phyloP scores from a whole-genome alignment of 495 filamentous ascomycete genomes.

The Aspergillus bertholletiae region DNA sequence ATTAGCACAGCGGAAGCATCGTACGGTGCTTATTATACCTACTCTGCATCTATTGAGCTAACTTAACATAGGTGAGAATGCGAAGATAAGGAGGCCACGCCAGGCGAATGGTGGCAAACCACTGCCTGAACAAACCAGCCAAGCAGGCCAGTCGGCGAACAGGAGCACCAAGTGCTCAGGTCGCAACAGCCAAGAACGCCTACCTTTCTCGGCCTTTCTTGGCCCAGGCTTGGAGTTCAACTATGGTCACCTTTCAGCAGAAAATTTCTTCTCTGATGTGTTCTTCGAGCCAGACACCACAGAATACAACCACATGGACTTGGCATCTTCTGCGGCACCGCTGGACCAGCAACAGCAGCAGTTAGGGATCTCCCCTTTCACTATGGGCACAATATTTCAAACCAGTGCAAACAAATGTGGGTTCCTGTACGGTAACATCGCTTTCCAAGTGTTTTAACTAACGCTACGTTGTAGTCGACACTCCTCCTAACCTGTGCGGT shows the following conservation, averaged over 20 bases:
- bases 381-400: neutral
- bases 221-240: neutral
- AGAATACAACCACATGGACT: neutral
- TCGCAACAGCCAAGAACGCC: neutral
- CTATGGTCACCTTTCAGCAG: neutral
- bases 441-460: too few species aligned
- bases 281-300: neutral
- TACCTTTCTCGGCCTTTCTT: neutral
- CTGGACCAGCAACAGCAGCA: neutral
- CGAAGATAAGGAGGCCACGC: neutral
- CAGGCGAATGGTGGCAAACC: neutral
- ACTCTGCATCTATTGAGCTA: neutral
- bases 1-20: conserved; percentile 6
- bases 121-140: neutral
- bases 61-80: neutral
- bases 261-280: neutral
- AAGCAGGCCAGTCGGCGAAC: neutral
- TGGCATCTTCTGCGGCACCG: neutral
- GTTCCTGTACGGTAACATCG: too few species aligned
- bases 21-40: neutral
- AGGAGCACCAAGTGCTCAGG: neutral
- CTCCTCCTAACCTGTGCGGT: neutral
- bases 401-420: neutral
- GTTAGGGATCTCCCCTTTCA: neutral
- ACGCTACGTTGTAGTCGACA: too few species aligned